phyloP scores from a whole-genome alignment of 768 basidiomycete genomes.

The Mycena galopus region DNA sequence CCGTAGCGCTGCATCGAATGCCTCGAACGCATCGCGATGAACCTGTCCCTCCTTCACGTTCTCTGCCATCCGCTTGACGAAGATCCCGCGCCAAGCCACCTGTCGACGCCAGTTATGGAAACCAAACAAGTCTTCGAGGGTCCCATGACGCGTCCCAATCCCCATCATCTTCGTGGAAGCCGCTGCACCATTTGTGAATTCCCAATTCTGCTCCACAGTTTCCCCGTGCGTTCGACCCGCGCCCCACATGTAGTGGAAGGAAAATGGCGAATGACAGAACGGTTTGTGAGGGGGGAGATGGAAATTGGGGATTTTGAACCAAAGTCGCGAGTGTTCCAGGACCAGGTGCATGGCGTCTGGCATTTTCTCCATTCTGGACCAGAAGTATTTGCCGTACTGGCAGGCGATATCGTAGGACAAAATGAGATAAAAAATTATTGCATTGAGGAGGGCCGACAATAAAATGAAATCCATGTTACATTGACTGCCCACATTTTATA shows the following conservation, averaged over 20 bases:
- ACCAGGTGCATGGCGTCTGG: too few species aligned
- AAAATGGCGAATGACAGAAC: background rate
- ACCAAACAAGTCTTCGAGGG: constrained; percentile 2
- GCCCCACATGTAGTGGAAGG: constrained; percentile 10
- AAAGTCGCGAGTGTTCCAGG: background rate
- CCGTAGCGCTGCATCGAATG: background rate
- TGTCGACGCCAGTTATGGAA: background rate
- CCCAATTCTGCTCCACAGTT: too few species aligned
- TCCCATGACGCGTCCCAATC: background rate
- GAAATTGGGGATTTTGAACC: constrained; percentile 16
- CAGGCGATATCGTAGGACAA: constrained; percentile 36
- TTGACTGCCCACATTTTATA: background rate
- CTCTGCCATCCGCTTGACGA: background rate
- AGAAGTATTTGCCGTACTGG: constrained; percentile 22
- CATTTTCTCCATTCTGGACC: background rate
- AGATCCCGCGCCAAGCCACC: constrained; percentile 7
- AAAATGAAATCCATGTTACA: constrained; percentile 39
- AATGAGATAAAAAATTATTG: background rate
- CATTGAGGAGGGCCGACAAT: constrained; percentile 7
- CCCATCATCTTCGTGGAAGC: background rate
- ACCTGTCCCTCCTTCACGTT: too few species aligned
- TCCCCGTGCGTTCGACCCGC: too few species aligned
- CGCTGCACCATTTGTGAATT: too few species aligned
- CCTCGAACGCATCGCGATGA: constrained; percentile 3
- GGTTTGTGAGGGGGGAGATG: constrained; percentile 8